Conservation (phyloP, 192 early-diverging fungal genomes). For the Rhizophagus clarus region DNA sequence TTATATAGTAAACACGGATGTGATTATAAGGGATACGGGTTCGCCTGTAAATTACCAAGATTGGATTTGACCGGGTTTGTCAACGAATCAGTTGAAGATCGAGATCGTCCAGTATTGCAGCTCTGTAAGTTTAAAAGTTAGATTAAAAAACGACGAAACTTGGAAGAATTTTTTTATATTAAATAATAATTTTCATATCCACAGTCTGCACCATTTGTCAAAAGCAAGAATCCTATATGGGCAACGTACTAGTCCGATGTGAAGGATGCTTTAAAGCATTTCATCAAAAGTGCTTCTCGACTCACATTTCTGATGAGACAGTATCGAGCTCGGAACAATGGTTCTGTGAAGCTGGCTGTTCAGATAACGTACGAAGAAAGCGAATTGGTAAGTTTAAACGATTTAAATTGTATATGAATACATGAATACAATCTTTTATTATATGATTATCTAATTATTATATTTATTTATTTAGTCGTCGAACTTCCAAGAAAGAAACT, state of each 20-base stretch:
- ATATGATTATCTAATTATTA: neutral
- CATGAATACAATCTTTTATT: no score
- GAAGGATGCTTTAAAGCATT: constrained; percentile 84
- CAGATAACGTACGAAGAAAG: constrained; percentile 54
- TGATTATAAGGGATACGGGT: constrained; percentile 94
- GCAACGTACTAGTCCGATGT: constrained; percentile 74
- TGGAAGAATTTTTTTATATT: neutral
- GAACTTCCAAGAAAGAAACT: constrained; percentile 64
- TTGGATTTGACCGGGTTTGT: constrained; percentile 79
- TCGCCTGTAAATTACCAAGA: constrained; percentile 84
- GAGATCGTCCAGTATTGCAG: constrained; percentile 85
- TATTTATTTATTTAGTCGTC: constrained; percentile 38
- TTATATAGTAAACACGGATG: constrained; percentile 82
- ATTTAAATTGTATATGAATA: neutral
- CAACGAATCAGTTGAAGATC: constrained; percentile 75
- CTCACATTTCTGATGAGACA: constrained; percentile 46
- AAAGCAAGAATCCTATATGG: constrained; percentile 58
- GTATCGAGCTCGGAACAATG: constrained; percentile 53
- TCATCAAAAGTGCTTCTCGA: constrained; percentile 70
- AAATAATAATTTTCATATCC: neutral
- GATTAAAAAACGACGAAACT: no score
- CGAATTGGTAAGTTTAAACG: constrained; percentile 47
- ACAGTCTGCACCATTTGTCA: constrained; percentile 74
- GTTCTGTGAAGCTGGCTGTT: constrained; percentile 66
- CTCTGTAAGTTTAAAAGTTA: constrained; percentile 54